Evolutionary conservation across 257 asterid genomes (phyloP), one percentile per base, ranked within the genome.

Genomic region (Capsicum pubescens): DNA sequence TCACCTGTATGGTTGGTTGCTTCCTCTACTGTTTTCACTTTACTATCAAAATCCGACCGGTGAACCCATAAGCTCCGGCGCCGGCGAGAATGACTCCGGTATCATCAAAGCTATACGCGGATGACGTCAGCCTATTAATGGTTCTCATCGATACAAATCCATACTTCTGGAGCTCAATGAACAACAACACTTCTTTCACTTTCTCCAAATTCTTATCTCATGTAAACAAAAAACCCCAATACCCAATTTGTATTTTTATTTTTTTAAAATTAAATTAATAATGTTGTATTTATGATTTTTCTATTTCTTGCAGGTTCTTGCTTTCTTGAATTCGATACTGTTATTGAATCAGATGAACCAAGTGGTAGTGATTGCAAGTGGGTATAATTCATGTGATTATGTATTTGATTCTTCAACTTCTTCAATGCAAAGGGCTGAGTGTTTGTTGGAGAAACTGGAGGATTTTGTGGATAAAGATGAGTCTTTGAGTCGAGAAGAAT

Each of bases 91-190:
- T 81, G 84, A 66, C 77, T 61, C 79, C 85, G 21, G 69, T 58
- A 32, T 68, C 85, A 17, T 82, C 85, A n/a, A 82, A 82, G 57
- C 80, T 82, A 8, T 82, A 82, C 58, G 59, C 85, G 68, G 99
- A 95, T 84, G 99, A 95, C 64, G 99, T 93, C 83, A 95, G 97
- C 84, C 86, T 94, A 82, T 79, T 94, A 87, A 88, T 95, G 99
- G 98, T 95, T 17, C 83, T 94, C 36, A 84, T 94, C 2, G 98
- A 95, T 85, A 88, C 96, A 11, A 95, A 95, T 69, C 98, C 98
- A 9, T 93, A 91, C 85, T 94, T 91, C 84, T 95, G 99, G 99
- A 91, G 91, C 89, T 91, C 97, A 4, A 67, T 89, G 78, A 90
- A 93, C 71, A 90, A 93, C 71, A 89, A 92, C 70, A 89, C 85